A percentile compares a stretch with the other conserved stretches of the same genome.
Conservation (phyloP, 2,329 filamentous ascomycete species). For the Aspergillus ochraceus region DNA sequence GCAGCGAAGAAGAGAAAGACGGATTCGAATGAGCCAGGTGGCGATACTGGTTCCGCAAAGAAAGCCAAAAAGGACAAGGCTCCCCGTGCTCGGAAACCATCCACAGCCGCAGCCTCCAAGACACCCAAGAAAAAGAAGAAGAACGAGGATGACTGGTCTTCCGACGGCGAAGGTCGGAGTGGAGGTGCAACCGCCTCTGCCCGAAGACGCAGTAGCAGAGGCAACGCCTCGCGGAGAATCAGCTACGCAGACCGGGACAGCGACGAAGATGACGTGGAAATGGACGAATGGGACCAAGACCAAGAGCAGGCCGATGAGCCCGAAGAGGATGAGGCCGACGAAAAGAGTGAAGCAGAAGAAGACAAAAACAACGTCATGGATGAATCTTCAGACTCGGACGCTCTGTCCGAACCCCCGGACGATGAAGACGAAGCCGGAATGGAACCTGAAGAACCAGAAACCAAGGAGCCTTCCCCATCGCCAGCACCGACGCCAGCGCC, state of each 20-base stretch:
- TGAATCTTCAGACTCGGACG: background rate
- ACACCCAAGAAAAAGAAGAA: slow-evolving; percentile 39
- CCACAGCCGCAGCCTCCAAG: slow-evolving; percentile 30
- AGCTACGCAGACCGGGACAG: slow-evolving; percentile 48
- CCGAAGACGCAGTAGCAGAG: slow-evolving; percentile 43
- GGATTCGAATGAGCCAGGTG: slow-evolving; percentile 31
- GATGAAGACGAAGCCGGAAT: slow-evolving; percentile 13
- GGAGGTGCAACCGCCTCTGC: slow-evolving; percentile 31
- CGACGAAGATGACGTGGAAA: slow-evolving; percentile 45
- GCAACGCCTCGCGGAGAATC: slow-evolving; percentile 32
- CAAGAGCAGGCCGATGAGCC: slow-evolving; percentile 29
- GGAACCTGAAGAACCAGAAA: background rate
- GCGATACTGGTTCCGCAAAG: slow-evolving; percentile 25
- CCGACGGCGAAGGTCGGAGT: slow-evolving; percentile 41
- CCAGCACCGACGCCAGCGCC: slow-evolving; percentile 7
- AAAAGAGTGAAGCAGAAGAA: slow-evolving; percentile 19
- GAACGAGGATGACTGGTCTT: slow-evolving; percentile 42
- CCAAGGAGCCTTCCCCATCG: background rate
- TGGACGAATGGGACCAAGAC: slow-evolving; percentile 38
- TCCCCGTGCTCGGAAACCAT: slow-evolving; percentile 35
- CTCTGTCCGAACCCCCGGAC: slow-evolving; percentile 16
- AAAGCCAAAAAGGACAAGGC: slow-evolving; percentile 36
- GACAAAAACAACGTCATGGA: slow-evolving; percentile 10
- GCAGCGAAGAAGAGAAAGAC: slow-evolving; percentile 44
- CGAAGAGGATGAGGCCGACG: slow-evolving; percentile 19